Percentiles rank a stretch among this genome's conserved stretches.
phyloP scores from a whole-genome alignment of 2,329 filamentous ascomycete species.

The Cryphonectria carpinicola region DNA sequence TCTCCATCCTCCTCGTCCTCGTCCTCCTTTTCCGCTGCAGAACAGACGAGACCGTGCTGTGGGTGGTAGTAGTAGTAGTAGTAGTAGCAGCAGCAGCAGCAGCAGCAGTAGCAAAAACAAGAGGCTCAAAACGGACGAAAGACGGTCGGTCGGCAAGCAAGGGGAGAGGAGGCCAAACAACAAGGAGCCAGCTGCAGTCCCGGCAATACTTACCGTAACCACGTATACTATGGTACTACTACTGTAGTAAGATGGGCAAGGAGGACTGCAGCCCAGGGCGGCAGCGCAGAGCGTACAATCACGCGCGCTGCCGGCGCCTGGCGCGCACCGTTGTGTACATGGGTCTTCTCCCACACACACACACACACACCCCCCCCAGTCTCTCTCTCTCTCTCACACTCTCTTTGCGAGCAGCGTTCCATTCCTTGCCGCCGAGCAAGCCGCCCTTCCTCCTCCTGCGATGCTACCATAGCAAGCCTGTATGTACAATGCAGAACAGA shows the following conservation, averaged over 20 bases:
- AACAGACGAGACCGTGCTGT: not conserved
- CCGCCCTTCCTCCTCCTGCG: not conserved
- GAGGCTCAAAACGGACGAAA: not conserved
- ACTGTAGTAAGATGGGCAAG: not conserved
- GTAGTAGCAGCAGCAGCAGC: not conserved
- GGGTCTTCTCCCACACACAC: not conserved
- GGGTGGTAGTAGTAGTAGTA: not conserved
- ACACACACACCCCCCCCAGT: too few species aligned
- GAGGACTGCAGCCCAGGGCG: not conserved
- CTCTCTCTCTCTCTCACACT: too few species aligned
- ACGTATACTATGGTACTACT: not conserved
- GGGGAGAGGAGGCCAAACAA: not conserved
- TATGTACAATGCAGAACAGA: not conserved
- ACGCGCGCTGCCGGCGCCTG: slow-evolving; percentile 5
- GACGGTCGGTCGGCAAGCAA: not conserved
- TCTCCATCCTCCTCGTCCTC: not conserved
- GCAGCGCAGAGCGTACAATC: not conserved
- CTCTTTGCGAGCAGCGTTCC: not conserved
- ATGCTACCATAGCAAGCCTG: not conserved
- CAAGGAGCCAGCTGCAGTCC: not conserved
- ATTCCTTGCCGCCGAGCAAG: slow-evolving; percentile 1
- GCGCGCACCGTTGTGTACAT: not conserved
- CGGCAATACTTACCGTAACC: not conserved
- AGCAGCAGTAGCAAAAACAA: not conserved
- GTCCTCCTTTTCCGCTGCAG: not conserved